Base-by-base conservation (phyloP, 2,329 filamentous ascomycete genomes). In the Exophiala sp. region DNA sequence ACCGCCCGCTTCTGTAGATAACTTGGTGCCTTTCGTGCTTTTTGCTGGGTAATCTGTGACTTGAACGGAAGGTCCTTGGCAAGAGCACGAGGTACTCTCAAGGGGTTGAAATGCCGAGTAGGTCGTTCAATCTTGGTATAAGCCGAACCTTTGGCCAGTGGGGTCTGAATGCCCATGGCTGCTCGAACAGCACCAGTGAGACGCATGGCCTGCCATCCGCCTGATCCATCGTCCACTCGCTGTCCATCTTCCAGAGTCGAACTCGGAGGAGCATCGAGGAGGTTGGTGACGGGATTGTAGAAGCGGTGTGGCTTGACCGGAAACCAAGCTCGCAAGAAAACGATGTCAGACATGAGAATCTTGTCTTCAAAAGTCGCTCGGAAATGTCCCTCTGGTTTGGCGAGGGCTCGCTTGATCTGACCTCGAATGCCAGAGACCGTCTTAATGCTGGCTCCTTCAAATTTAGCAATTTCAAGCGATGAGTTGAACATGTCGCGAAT, bases 311-410 rank as follows among this genome's bases (percentile, higher is more conserved):
- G 94, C 67, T 91, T 91, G 71, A 99, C 86, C 8, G 94, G 90
- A 72, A 95, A 97, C 95, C 95, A 99, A 1, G 94, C 92, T 45
- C 94, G 84, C 36, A 99, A 75, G 78, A 99, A 97, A 58, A 97
- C 88, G 62, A 99, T 95, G 69, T 99, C 94, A 71, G 86, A 90
- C 82, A 96, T 91, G 47, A 99, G 80, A 58, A 99, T 89, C 77
- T 97, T 99, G 80, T 99, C 94, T 72, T 99, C 94, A 64, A 99
- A 99, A 0, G 94, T 97, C 20, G 94, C 94, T 65, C 95, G 85
- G 83, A 95, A 97, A 73, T 92, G 87, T 45, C 94, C 94, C 62
- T 99, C 94, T 1, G 94, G 92, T 65, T 96, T 95, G 69, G 85
- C 86, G 1, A 99, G 80, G 0, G 94, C 92, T 57, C 91, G 86